phyloP scores from a whole-genome alignment of 108 stramenopile genomes.

The Discostella pseudostelligera region DNA sequence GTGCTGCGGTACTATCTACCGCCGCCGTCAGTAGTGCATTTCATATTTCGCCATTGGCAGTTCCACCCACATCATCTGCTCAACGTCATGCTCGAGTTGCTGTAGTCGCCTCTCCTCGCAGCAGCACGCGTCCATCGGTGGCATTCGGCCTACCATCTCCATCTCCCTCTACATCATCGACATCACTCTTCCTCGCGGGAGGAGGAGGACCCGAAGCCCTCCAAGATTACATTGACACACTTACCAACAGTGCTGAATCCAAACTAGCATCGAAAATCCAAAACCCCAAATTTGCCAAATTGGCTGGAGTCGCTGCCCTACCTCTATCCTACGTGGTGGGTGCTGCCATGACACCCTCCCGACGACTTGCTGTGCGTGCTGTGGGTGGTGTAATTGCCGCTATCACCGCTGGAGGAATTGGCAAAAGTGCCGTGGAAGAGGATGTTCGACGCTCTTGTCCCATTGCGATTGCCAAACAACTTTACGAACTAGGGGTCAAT shows the following conservation, averaged over 20 bases:
- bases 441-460: constrained; percentile 42
- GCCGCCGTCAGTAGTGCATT: constrained; percentile 7
- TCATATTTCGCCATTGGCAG: constrained; percentile 26
- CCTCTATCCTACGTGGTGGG: constrained; percentile 27
- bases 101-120: not conserved
- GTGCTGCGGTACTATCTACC: constrained; percentile 20
- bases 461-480: constrained; percentile 26
- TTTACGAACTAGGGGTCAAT: constrained; percentile 30
- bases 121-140: not conserved
- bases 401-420: constrained; percentile 37
- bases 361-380: constrained; percentile 37
- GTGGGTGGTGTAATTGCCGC: constrained; percentile 36
- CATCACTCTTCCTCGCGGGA: constrained; percentile 27
- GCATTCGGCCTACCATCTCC: constrained; percentile 4
- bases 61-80: constrained; percentile 8
- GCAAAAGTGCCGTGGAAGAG: constrained; percentile 37
- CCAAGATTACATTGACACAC: constrained; percentile 28
- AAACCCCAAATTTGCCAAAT: constrained; percentile 41
- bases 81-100: not conserved
- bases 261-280: constrained; percentile 8
- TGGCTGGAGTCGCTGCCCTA: constrained; percentile 36
- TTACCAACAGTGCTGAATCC: constrained; percentile 13
- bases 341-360: constrained; percentile 40
- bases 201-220: constrained; percentile 40
- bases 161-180: constrained; percentile 8